Conservation (phyloP, 768 basidiomycete genomes). For the Serendipita sp. region DNA sequence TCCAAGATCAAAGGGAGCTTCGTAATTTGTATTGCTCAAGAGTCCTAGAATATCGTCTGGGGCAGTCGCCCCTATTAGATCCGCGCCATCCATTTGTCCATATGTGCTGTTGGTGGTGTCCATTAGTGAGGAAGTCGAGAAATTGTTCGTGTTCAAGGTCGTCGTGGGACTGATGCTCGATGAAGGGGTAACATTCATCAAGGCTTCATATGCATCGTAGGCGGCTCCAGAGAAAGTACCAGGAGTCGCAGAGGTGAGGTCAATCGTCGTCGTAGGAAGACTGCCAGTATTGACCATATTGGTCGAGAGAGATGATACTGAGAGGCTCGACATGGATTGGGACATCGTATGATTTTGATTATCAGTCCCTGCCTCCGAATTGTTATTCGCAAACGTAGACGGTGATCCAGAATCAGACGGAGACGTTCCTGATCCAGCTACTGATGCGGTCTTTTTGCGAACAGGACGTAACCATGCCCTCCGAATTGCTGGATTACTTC, state of each 20-base stretch:
- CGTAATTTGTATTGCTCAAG: neutral
- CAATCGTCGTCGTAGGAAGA: neutral
- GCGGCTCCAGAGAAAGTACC: neutral
- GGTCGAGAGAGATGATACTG: too few species aligned
- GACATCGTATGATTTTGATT: neutral
- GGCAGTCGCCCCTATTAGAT: neutral
- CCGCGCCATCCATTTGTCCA: neutral
- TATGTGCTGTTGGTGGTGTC: neutral
- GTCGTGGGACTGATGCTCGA: neutral
- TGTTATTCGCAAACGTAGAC: constrained; percentile 1
- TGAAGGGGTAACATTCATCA: neutral
- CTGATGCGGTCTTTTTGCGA: constrained; percentile 47
- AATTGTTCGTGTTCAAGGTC: neutral
- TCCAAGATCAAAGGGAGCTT: constrained; percentile 3
- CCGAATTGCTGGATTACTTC: constrained; percentile 30
- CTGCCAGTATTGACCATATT: neutral
- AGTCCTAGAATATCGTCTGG: neutral
- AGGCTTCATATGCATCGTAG: neutral
- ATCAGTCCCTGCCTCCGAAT: neutral
- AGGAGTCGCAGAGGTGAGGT: neutral
- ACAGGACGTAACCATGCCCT: constrained; percentile 85
- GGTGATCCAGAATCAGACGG: constrained; percentile 1
- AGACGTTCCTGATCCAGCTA: constrained; percentile 2
- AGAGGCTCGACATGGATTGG: neutral
- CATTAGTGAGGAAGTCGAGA: neutral